These are phyloP conservation scores for Sclerotinia trifoliorum DNA, from an alignment of 2,329 filamentous ascomycete species.

Conservation along the genomic window DNA sequence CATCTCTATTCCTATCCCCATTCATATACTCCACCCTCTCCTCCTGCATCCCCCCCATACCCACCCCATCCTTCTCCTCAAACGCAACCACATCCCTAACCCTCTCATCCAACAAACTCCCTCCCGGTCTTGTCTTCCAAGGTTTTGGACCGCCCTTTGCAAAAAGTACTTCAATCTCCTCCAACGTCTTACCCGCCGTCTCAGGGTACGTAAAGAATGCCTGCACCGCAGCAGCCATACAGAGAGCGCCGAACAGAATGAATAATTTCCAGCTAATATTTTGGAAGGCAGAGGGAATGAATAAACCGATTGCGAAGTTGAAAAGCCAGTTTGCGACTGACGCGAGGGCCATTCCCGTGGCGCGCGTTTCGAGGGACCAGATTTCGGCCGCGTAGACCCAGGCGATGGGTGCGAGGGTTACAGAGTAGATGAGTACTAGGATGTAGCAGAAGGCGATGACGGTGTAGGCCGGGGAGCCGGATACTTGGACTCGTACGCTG, in stretches of 20 bases:
- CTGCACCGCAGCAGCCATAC: constrained; percentile 44
- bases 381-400: constrained; percentile 68
- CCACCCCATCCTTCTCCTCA: neutral
- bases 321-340: constrained; percentile 57
- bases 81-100: constrained; percentile 26
- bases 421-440: constrained; percentile 60
- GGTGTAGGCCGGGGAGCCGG: constrained; percentile 54
- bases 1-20: neutral
- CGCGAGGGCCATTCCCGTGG: constrained; percentile 57
- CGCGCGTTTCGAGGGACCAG: constrained; percentile 60
- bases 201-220: constrained; percentile 39
- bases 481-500: constrained; percentile 55
- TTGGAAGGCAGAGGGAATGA: constrained; percentile 56
- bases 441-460: constrained; percentile 67
- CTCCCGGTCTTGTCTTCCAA: constrained; percentile 33
- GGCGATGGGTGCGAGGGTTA: constrained; percentile 62
- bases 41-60: neutral
- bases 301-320: constrained; percentile 60
- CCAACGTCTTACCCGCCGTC: constrained; percentile 39
- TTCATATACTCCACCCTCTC: neutral
- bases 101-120: constrained; percentile 26
- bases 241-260: constrained; percentile 50
- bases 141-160: constrained; percentile 25
- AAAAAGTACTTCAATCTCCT: constrained; percentile 42
- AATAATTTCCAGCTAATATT: constrained; percentile 58